Evolutionary conservation across 2,329 filamentous ascomycete genomes (phyloP).

Genomic region (Xylariaceae sp.): DNA sequence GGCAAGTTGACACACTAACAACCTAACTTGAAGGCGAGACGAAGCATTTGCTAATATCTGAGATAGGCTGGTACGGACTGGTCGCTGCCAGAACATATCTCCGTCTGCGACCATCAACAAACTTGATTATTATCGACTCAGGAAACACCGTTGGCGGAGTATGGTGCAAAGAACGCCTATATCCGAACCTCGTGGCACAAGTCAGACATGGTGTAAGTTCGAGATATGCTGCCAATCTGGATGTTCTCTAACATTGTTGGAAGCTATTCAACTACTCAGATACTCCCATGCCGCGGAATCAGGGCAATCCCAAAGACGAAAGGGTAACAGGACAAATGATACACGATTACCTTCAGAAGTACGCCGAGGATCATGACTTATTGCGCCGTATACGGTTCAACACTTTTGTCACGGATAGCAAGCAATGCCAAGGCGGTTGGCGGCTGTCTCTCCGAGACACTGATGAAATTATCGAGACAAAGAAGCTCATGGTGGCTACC

Average conservation of each 20-base stretch:
- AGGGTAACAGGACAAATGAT: slow-evolving; percentile 30
- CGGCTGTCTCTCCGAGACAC: slow-evolving; percentile 18
- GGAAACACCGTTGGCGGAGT: slow-evolving; percentile 26
- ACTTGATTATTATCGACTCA: slow-evolving; percentile 26
- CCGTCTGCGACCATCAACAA: slow-evolving; percentile 23
- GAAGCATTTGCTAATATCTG: neutral
- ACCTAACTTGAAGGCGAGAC: neutral
- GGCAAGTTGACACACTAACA: slow-evolving; percentile 11
- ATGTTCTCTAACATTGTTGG: slow-evolving; percentile 4
- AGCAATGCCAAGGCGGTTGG: slow-evolving; percentile 19
- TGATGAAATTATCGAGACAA: slow-evolving; percentile 19
- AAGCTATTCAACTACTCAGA: slow-evolving; percentile 29
- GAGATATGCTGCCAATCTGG: neutral
- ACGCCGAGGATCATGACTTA: slow-evolving; percentile 28
- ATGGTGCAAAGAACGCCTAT: slow-evolving; percentile 28
- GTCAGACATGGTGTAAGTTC: slow-evolving; percentile 24
- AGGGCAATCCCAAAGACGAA: slow-evolving; percentile 21
- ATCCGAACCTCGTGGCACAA: slow-evolving; percentile 27
- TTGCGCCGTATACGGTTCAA: slow-evolving; percentile 27
- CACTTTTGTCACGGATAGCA: slow-evolving; percentile 23
- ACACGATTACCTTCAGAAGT: slow-evolving; percentile 28
- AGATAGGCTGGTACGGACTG: slow-evolving; percentile 26
- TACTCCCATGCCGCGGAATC: slow-evolving; percentile 24
- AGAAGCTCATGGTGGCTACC: slow-evolving; percentile 33
- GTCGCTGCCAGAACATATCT: slow-evolving; percentile 26